Evolutionary conservation across 2,329 filamentous ascomycete species (phyloP).

Genomic region (Apiospora phragmitis): DNA sequence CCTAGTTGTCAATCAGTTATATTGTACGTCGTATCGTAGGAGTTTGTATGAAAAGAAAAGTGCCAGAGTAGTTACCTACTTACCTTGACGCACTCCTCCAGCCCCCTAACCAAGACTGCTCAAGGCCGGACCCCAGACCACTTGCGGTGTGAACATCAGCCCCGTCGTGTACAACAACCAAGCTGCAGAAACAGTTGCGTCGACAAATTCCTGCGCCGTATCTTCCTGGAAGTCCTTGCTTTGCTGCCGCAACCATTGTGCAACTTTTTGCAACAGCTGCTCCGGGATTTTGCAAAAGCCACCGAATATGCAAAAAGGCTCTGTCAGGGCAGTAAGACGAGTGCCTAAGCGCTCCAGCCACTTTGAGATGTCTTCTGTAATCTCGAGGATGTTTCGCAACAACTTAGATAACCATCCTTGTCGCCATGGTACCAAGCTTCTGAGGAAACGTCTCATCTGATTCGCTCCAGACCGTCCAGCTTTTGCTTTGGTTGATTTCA

Average conservation of each 20-base stretch:
- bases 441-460: neutral
- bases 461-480: neutral
- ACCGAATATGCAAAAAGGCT: neutral
- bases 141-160: neutral
- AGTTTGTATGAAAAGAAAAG: neutral
- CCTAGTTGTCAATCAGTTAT: neutral
- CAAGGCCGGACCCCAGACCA: neutral
- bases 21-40: neutral
- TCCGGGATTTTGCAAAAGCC: neutral
- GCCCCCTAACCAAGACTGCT: neutral
- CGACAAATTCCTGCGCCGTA: neutral
- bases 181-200: neutral
- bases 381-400: neutral
- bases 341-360: neutral
- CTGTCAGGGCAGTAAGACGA: neutral
- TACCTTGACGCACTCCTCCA: neutral
- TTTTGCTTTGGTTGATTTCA: neutral
- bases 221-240: neutral
- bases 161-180: neutral
- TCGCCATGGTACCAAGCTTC: neutral
- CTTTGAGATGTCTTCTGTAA: neutral
- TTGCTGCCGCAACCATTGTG: neutral
- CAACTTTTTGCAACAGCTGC: neutral
- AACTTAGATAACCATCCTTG: neutral
- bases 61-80: neutral